Conservation (phyloP, 1,284 basidiomycete species). For the Flammula alnicola region DNA sequence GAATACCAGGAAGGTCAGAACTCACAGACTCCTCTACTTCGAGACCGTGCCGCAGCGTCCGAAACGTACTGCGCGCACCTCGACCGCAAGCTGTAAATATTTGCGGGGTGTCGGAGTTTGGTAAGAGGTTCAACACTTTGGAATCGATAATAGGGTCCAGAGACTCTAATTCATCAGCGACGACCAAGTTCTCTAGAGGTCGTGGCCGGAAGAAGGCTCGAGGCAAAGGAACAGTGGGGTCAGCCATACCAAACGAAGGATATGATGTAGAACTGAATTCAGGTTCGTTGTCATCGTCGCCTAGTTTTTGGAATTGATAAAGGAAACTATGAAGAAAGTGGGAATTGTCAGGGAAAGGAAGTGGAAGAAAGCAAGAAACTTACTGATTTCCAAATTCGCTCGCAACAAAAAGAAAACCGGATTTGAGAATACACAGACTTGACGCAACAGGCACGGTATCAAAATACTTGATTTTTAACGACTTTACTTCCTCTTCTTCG, state of each 20-base stretch:
- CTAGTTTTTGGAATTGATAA: conserved; percentile 96
- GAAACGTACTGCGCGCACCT: conserved; percentile 83
- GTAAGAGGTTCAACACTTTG: conserved; percentile 88
- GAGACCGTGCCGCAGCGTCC: conserved; percentile 89
- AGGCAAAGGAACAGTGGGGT: conserved; percentile 72
- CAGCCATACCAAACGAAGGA: conserved; percentile 78
- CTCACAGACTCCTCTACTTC: conserved; percentile 94
- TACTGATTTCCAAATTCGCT: conserved; percentile 97
- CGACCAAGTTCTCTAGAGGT: conserved; percentile 83
- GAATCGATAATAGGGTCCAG: conserved; percentile 90
- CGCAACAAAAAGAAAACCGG: conserved; percentile 94
- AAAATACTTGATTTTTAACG: conserved; percentile 97
- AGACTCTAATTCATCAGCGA: conserved; percentile 89
- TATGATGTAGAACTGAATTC: conserved; percentile 90
- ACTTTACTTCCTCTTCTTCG: conserved; percentile 89
- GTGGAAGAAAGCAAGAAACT: conserved; percentile 34
- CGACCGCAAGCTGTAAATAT: conserved; percentile 91
- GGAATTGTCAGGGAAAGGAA: conserved; percentile 8
- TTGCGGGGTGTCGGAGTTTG: conserved; percentile 92
- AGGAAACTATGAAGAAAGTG: conserved; percentile 65
- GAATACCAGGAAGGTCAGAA: conserved; percentile 92
- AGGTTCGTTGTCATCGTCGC: conserved; percentile 91
- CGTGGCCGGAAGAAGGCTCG: conserved; percentile 85
- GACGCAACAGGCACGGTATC: conserved; percentile 93
- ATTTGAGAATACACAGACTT: conserved; percentile 93